phyloP scores from a whole-genome alignment of 2,329 filamentous ascomycete genomes.

The Dichotomopilus funicola region DNA sequence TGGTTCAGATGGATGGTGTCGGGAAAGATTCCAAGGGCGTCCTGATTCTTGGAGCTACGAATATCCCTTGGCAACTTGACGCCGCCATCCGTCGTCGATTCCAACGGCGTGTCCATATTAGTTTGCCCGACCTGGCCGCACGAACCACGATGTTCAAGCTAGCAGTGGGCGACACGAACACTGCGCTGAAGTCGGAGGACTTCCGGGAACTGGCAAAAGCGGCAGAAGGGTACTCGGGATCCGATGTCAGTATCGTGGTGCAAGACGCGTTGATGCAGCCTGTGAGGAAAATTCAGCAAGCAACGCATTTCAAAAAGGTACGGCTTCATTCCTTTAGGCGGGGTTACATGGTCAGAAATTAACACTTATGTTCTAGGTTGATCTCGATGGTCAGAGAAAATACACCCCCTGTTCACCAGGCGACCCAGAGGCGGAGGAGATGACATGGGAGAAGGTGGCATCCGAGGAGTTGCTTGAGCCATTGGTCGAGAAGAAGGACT shows the following conservation, averaged over 20 bases:
- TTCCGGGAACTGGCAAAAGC: conserved; percentile 72
- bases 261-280: conserved; percentile 97
- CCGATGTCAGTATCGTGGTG: conserved; percentile 91
- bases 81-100: conserved; percentile 93
- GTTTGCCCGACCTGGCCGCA: conserved; percentile 77
- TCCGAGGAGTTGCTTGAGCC: conserved; percentile 82
- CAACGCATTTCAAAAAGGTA: conserved; percentile 96
- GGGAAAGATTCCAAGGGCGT: conserved; percentile 93
- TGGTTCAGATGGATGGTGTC: conserved; percentile 99
- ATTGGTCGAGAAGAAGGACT: conserved; percentile 81
- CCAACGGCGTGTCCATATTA: conserved; percentile 93
- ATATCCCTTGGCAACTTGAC: conserved; percentile 98
- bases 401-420: conserved; percentile 92
- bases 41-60: conserved; percentile 90
- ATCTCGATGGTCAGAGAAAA: conserved; percentile 59
- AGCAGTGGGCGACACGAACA: conserved; percentile 87
- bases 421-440: conserved; percentile 77
- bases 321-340: conserved; percentile 18
- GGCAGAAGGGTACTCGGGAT: conserved; percentile 91
- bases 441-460: conserved; percentile 86
- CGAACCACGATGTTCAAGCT: conserved; percentile 94
- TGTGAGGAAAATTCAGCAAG: conserved; percentile 91
- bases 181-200: conserved; percentile 69
- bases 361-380: conserved; percentile 46
- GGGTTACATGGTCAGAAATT: conserved; percentile 2